Conservation (phyloP, 805 yeast genomes). For the Yarrowia deformans region DNA sequence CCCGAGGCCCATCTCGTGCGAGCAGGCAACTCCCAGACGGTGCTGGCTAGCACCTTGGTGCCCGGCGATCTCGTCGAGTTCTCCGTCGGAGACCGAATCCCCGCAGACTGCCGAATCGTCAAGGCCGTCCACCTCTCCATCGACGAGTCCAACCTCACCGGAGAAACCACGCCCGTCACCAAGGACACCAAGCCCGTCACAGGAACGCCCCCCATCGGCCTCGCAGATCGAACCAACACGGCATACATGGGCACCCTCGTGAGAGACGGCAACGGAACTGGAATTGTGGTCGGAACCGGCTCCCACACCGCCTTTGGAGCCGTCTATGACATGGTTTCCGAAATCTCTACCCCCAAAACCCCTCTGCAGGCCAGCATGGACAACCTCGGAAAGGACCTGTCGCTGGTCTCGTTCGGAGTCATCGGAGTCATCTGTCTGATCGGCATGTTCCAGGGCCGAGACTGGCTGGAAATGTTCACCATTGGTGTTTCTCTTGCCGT, state of each 20-base stretch:
- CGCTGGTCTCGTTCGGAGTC: constrained; percentile 80
- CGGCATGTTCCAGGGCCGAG: constrained; percentile 90
- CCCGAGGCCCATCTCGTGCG: constrained; percentile 95
- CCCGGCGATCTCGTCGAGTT: constrained; percentile 96
- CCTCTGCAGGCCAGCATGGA: constrained; percentile 97
- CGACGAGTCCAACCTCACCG: constrained; percentile 95
- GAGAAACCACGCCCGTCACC: constrained; percentile 88
- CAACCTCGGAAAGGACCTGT: constrained; percentile 88
- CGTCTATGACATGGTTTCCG: constrained; percentile 94
- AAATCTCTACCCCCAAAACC: constrained; percentile 96
- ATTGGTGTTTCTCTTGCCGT: constrained; percentile 97
- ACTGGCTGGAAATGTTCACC: constrained; percentile 98
- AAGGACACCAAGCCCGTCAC: constrained; percentile 59
- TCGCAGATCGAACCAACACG: constrained; percentile 74
- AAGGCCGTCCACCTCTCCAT: constrained; percentile 80
- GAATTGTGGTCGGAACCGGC: constrained; percentile 92
- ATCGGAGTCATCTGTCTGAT: constrained; percentile 91
- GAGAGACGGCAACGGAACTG: constrained; percentile 93
- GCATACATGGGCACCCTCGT: constrained; percentile 98
- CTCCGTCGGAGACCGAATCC: constrained; percentile 91
- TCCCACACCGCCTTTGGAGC: constrained; percentile 90
- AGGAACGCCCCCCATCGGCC: constrained; percentile 52
- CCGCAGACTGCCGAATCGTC: constrained; percentile 88
- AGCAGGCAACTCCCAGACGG: constrained; percentile 77
- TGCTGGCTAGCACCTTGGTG: constrained; percentile 84